phyloP scores from a whole-genome alignment of 2,329 filamentous ascomycete species.

The Curvularia sp. region DNA sequence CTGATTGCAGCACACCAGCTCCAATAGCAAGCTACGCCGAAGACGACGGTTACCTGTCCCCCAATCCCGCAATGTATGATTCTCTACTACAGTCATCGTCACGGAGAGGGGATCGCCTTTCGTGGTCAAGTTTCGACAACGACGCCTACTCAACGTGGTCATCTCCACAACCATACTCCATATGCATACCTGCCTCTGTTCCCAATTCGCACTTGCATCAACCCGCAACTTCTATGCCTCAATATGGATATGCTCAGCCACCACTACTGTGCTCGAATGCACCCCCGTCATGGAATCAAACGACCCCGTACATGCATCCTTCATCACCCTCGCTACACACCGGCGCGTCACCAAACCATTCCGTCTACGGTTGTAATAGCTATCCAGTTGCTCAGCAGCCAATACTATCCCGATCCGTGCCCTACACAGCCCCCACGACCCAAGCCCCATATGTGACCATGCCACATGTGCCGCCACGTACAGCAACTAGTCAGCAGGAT shows the following conservation, averaged over 20 bases:
- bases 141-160: conserved; percentile 33
- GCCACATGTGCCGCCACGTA: conserved; percentile 14
- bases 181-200: conserved; percentile 14
- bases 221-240: conserved; percentile 12
- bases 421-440: conserved; percentile 25
- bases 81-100: conserved; percentile 26
- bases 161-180: conserved; percentile 30
- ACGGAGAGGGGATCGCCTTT: conserved; percentile 28
- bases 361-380: conserved; percentile 20
- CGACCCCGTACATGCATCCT: conserved; percentile 25
- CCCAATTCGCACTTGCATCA: conserved; percentile 16
- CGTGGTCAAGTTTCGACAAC: conserved; percentile 32
- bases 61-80: conserved; percentile 25
- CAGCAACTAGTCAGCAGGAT: conserved; percentile 20
- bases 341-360: conserved; percentile 17
- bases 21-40: conserved; percentile 21
- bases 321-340: conserved; percentile 26
- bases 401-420: conserved; percentile 21
- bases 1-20: conserved; percentile 26
- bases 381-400: conserved; percentile 26
- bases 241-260: conserved; percentile 23
- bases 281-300: conserved; percentile 28
- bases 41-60: conserved; percentile 31
- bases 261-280: conserved; percentile 17
- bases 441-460: conserved; percentile 21